phyloP scores from a whole-genome alignment of 768 basidiomycete genomes.

The Collybia nuda region DNA sequence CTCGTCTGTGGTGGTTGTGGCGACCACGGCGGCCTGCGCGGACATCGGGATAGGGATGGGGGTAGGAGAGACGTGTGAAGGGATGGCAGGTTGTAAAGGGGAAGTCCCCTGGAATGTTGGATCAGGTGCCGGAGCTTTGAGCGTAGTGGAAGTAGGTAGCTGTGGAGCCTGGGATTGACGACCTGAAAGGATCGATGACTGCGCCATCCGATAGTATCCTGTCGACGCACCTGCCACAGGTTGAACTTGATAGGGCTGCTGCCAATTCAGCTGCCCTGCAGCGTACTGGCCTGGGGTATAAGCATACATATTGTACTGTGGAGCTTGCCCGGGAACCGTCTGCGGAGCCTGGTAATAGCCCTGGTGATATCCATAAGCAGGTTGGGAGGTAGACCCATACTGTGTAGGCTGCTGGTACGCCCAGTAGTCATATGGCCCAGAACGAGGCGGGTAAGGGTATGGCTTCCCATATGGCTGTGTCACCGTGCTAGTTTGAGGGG shows the following conservation, averaged over 20 bases:
- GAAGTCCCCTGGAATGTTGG: not conserved
- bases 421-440: slow-evolving; percentile 37
- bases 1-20: slow-evolving; percentile 8
- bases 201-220: slow-evolving; percentile 1
- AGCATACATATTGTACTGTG: slow-evolving; percentile 23
- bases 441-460: slow-evolving; percentile 16
- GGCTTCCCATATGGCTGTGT: slow-evolving; percentile 15
- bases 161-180: not conserved
- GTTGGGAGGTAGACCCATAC: slow-evolving; percentile 13
- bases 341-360: slow-evolving; percentile 24
- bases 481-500: slow-evolving; percentile 11
- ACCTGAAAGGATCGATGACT: not conserved
- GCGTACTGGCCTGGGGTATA: slow-evolving; percentile 22
- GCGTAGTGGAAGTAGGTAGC: not conserved
- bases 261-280: slow-evolving; percentile 28
- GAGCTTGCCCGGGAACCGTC: slow-evolving; percentile 13
- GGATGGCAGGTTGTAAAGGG: not conserved
- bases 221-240: not conserved
- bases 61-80: not conserved
- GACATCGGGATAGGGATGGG: not conserved
- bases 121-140: not conserved
- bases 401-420: slow-evolving; percentile 26
- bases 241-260: slow-evolving; percentile 31
- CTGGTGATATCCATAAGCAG: slow-evolving; percentile 24
- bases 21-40: not conserved